phyloP scores from a whole-genome alignment of 148 eudicot genomes.

The Hydrangea macrophylla region DNA sequence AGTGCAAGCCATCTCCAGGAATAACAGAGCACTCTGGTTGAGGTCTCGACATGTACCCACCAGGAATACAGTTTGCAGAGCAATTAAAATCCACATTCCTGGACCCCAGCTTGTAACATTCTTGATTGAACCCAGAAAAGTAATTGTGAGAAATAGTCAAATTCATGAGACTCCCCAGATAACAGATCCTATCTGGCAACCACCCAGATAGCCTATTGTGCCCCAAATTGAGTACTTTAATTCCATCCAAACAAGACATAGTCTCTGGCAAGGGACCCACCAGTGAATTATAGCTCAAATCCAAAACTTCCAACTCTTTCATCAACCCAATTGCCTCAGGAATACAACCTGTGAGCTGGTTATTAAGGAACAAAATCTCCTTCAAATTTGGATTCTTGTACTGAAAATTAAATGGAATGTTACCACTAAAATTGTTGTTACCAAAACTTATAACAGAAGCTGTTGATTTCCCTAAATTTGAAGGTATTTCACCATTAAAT shows the following conservation, averaged over 20 bases:
- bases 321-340: constrained; percentile 75
- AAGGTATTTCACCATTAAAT: constrained; percentile 53
- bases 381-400: constrained; percentile 53
- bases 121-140: constrained; percentile 61
- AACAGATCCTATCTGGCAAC: constrained; percentile 66
- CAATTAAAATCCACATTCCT: constrained; percentile 64
- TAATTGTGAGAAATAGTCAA: constrained; percentile 70
- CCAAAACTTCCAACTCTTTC: constrained; percentile 68
- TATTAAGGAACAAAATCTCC: constrained; percentile 71
- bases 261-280: constrained; percentile 81
- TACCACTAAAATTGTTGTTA: constrained; percentile 54
- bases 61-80: constrained; percentile 67
- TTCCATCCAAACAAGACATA: constrained; percentile 55
- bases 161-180: constrained; percentile 47
- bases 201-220: constrained; percentile 68
- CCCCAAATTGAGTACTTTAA: constrained; percentile 65
- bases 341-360: constrained; percentile 67
- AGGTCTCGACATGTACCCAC: constrained; percentile 62
- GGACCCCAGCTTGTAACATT: constrained; percentile 41
- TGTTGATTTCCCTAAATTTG: constrained; percentile 65
- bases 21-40: constrained; percentile 52
- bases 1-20: constrained; percentile 47
- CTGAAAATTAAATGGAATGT: constrained; percentile 63
- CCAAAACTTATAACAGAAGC: constrained; percentile 84
- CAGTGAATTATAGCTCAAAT: constrained; percentile 60